Evolutionary conservation across 192 early-diverging fungal genomes (phyloP), one percentile per base, ranked within the genome.

Genomic region (Geosiphon pyriformis): DNA sequence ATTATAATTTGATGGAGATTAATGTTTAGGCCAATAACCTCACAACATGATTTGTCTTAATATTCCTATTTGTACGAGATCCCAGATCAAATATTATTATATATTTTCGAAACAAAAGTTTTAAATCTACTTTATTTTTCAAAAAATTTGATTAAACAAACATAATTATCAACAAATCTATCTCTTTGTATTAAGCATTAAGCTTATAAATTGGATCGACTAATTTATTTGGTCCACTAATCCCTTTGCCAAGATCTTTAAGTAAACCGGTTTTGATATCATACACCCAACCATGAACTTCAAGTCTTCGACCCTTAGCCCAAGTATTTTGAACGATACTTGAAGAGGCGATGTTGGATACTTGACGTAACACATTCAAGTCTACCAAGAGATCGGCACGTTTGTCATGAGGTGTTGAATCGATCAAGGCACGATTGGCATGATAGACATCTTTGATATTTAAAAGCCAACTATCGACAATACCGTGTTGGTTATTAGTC

Each of bases 391-490:
- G 69, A 62, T 83, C 75, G 12, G 72, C 74, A 57, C 79, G 78
- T 25, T 77, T 76, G 18, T 71, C 56, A 37, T 83, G 71, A n/a
- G 71, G 69, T 1, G 79, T 57, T n/a, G n/a, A 51, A 11, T 80
- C 78, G 2, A 85, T 61, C 60, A 77, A 72, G 25, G 57, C 48
- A 51, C 75, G 71, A 29, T 90, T 79, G 61, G 80, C 72, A 35
- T 81, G 60, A 61, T 91, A 90, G 18, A 95, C 75, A 66, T 92
- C 93, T 77, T 92, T 90, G 73, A 98, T 91, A 67, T 83, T 82
- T 15, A 85, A 74, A 35, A 96, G 80, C 94, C 94, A 96, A 77
- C 91, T 92, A 74, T 98, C 91, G 29, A 98, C 86, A 18, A 93
- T 73, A 18, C 90, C 91, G 52, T 83, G 78, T 56, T 89, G 82